Base-by-base conservation (phyloP, 345 rosid genomes). In the Aethionema arabicum region DNA sequence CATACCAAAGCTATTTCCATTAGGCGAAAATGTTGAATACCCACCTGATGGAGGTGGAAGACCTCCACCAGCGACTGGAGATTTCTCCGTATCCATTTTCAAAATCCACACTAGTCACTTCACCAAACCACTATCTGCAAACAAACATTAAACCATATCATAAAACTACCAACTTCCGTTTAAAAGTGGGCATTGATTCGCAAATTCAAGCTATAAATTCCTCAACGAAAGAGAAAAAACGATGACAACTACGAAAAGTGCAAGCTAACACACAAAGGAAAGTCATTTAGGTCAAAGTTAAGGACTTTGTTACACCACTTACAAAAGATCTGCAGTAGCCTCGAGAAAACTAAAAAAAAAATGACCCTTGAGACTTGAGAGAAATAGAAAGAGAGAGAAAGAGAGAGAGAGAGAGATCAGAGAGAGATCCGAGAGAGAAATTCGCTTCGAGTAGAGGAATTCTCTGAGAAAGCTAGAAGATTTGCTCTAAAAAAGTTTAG, bases 51-150 rank as follows among this genome's bases (percentile, higher is more conserved):
- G 70, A 5, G 91, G 87, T 3, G 80, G 86, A 2, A 83, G 70
- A 59, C 95, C 81, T 14, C 83, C 77, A 65, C 78, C 52, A 52
- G 75, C 81, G 40, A 69, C 57, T 0, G 77, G 68, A 49, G 83
- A 54, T 67, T 85, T 88, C 49, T 85, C 96, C 76, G 80, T 85
- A 15, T 91, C 95, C 98, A 91, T 91, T 55, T 46, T 0, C 9
- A 21, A 14, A 49, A 29, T 13, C 13, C 29, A 6, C 52, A n/a
- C 29, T 29, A 29, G 0, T 4, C 11, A 68, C 31, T 57, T n/a
- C 31, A 52, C 32, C 8, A 52, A 61, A 54, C 6, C 32, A 50
- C 10, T 9, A 66, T 9, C 52, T 57, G 45, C 30, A 48, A 7
- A 66, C 11, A 21, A 11, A 38, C 32, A 67, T 12, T 2, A 51